phyloP scores from a whole-genome alignment of 179 eudicot genomes.

The Spergularia azorica region DNA sequence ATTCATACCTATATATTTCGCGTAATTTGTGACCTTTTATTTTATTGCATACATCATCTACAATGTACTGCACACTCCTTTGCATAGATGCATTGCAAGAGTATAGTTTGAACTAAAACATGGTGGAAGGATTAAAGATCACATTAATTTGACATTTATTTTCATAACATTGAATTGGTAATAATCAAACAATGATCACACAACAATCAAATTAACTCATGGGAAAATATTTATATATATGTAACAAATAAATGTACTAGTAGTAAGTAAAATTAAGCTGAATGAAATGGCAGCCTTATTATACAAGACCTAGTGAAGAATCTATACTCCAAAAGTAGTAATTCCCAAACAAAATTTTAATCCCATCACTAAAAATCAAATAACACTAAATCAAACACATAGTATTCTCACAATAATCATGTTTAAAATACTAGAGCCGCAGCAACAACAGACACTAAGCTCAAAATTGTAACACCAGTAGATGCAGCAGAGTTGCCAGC shows the following conservation, averaged over 20 bases:
- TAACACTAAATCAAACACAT: not conserved
- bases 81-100: too few relatives aligned
- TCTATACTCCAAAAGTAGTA: slow-evolving; percentile 4
- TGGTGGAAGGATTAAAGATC: too few relatives aligned
- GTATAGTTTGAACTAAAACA: too few relatives aligned
- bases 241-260: slow-evolving; percentile 17
- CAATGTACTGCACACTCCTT: too few relatives aligned
- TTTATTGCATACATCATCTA: too few relatives aligned
- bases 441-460: slow-evolving; percentile 23
- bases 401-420: not conserved
- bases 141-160: not conserved
- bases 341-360: not conserved
- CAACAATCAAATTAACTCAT: not conserved
- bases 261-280: not conserved
- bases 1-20: too few relatives aligned
- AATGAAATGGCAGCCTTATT: slow-evolving; percentile 20
- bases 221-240: not conserved
- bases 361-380: slow-evolving; percentile 10
- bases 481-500: slow-evolving; percentile 14
- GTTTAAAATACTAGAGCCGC: slow-evolving; percentile 10
- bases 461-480: slow-evolving; percentile 12
- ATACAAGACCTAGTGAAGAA: slow-evolving; percentile 14
- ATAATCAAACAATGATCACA: not conserved
- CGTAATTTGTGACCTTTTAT: too few relatives aligned
- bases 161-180: too few relatives aligned